Evolutionary conservation across 2,329 filamentous ascomycete species (phyloP).

Genomic region (Epichloe bromicola): DNA sequence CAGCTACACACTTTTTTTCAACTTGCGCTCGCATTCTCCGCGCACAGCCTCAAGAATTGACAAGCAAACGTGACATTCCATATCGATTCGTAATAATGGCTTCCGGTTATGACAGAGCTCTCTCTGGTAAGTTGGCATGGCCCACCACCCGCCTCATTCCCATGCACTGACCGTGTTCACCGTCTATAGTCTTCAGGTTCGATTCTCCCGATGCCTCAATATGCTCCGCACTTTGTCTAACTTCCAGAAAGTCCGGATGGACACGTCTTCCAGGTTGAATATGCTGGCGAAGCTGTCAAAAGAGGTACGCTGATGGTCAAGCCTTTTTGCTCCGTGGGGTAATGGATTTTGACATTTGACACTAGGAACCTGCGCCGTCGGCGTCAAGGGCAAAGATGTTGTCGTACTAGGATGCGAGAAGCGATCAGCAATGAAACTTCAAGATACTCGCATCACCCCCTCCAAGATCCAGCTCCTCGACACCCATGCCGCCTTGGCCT

Average conservation of each 20-base stretch:
- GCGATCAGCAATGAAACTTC: constrained; percentile 96
- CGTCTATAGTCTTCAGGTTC: constrained; percentile 67
- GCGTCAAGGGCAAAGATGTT: constrained; percentile 87
- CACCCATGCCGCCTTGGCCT: constrained; percentile 90
- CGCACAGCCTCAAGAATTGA: not conserved
- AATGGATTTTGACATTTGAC: constrained; percentile 6
- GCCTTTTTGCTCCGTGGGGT: constrained; percentile 6
- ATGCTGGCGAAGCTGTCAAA: constrained; percentile 97
- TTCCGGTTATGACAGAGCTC: constrained; percentile 96
- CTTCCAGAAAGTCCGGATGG: constrained; percentile 70
- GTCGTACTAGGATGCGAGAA: constrained; percentile 98
- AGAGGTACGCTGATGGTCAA: constrained; percentile 49
- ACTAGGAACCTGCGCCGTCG: constrained; percentile 88
- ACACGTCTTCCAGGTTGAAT: constrained; percentile 99
- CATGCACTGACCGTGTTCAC: constrained; percentile 25
- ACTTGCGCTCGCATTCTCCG: not conserved
- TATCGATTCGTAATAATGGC: constrained; percentile 42
- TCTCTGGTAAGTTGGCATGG: constrained; percentile 65
- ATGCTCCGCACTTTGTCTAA: constrained; percentile 26
- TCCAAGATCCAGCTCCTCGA: constrained; percentile 97
- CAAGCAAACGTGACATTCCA: not conserved
- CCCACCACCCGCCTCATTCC: constrained; percentile 2
- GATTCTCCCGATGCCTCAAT: constrained; percentile 1
- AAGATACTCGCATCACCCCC: constrained; percentile 93
- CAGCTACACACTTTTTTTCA: not conserved